Base-by-base conservation (phyloP, 108 stramenopile genomes). In the Skeletonema costatum region DNA sequence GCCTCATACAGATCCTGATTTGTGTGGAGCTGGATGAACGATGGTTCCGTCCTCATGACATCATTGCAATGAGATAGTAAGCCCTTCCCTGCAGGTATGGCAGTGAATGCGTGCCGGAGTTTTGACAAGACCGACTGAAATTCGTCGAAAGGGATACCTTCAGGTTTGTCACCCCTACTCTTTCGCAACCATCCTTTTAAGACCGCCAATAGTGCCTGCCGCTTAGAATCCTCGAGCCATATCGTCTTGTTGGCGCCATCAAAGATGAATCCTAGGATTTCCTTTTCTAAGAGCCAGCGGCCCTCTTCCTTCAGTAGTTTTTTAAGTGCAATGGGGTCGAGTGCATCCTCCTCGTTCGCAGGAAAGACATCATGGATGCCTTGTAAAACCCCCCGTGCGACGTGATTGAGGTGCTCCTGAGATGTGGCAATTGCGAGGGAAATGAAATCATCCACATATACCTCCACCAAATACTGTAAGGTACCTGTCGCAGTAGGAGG, bases 301-400 rank as follows among this genome's bases (percentile, higher is more conserved):
- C 73, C 86, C 13, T 87, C 82, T 0, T 77, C 83, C 41, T 88
- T 77, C 38, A 39, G 12, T 1, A 88, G n/a, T 32, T 85, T 88
- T 50, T 86, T 84, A 30, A 71, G 8, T 9, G 85, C 86, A 8
- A 80, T 73, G 2, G 85, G 85, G 65, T 88, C 88, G 31, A 62
- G 7, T 1, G 25, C 31, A 25, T 62, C 32, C 0, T 29, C 33
- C 2, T 33, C 46, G 4, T 60, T 38, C 17, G 30, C 32, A 11
- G 77, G 77, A 33, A 83, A 78, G 9, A 83, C 77, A 42, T 64
- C 77, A 60, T 83, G 77, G 3, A 75, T 75, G 0, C 44, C 44
- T 3, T 68, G 66, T 5, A 83, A 30, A 0, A 78, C 30, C 0
- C 64, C 41, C 7, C 35, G 0, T 29, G 68, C 62, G 1, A 73